Evolutionary conservation across 2,329 filamentous ascomycete species (phyloP).

Genomic region (Sphaerulina musiva): DNA sequence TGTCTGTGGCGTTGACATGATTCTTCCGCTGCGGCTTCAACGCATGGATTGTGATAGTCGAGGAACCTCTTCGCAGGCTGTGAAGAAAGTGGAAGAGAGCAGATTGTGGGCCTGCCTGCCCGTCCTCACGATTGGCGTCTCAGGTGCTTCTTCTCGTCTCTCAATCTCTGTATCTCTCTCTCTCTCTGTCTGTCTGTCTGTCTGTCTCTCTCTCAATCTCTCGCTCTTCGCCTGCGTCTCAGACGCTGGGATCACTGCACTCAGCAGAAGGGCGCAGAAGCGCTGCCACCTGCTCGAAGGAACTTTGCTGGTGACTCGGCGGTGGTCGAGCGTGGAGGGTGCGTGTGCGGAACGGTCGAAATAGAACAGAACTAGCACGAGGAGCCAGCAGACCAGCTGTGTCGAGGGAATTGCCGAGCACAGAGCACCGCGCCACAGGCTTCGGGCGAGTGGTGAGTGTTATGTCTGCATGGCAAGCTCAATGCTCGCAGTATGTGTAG

Average conservation of each 20-base stretch:
- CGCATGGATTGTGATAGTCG: not conserved
- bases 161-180: too few relatives aligned
- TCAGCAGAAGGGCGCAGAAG: not conserved
- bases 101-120: slow-evolving; percentile 1
- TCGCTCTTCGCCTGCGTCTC: slow-evolving; percentile 1
- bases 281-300: not conserved
- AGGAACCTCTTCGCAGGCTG: not conserved
- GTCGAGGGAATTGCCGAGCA: slow-evolving; percentile 2
- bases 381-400: not conserved
- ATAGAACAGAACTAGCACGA: not conserved
- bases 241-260: slow-evolving; percentile 3
- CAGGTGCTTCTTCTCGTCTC: not conserved
- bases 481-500: slow-evolving; percentile 6
- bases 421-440: slow-evolving; percentile 1
- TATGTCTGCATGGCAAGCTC: slow-evolving; percentile 5
- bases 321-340: not conserved
- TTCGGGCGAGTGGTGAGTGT: not conserved
- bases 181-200: not conserved
- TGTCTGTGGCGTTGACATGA: slow-evolving; percentile 31
- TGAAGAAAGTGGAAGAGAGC: not conserved
- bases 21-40: not conserved
- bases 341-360: not conserved
- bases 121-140: slow-evolving; percentile 5
- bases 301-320: not conserved
- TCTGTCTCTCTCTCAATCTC: too few relatives aligned